These are phyloP conservation scores for Podospora anserina DNA, from an alignment of 495 filamentous ascomycete species.

Conservation along the genomic window DNA sequence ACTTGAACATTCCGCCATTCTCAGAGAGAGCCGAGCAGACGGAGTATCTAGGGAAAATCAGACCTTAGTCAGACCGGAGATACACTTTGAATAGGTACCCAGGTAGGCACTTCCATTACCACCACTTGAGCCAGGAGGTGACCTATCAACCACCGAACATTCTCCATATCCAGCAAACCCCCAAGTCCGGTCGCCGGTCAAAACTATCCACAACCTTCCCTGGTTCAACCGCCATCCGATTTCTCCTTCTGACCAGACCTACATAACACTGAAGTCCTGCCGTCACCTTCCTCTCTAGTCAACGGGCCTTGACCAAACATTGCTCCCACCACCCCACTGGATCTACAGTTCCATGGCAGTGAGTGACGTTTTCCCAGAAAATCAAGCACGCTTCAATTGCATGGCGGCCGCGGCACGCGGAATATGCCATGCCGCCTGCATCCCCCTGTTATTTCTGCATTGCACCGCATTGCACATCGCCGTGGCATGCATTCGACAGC, in stretches of 20 bases:
- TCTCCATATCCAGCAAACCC: background rate
- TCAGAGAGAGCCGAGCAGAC: too few relatives aligned
- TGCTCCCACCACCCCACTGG: background rate
- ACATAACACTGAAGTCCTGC: background rate
- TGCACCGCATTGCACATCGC: slow-evolving; percentile 1
- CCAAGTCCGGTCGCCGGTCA: background rate
- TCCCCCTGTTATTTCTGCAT: background rate
- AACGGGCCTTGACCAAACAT: slow-evolving; percentile 7
- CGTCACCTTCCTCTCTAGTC: slow-evolving; percentile 26
- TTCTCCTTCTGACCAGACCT: background rate
- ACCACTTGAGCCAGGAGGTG: background rate
- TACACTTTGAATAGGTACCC: background rate
- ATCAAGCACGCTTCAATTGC: background rate
- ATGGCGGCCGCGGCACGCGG: background rate
- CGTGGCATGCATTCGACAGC: background rate
- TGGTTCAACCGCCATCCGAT: background rate
- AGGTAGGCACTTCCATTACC: too few relatives aligned
- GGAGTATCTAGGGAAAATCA: background rate
- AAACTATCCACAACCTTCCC: background rate
- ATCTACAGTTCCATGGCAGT: background rate
- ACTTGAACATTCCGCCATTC: background rate
- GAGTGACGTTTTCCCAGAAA: background rate
- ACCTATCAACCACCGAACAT: background rate
- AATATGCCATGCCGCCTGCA: background rate
- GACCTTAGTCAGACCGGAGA: background rate